Evolutionary conservation across 208 protist species (phyloP).

Genomic region (Trypanosoma avium): DNA sequence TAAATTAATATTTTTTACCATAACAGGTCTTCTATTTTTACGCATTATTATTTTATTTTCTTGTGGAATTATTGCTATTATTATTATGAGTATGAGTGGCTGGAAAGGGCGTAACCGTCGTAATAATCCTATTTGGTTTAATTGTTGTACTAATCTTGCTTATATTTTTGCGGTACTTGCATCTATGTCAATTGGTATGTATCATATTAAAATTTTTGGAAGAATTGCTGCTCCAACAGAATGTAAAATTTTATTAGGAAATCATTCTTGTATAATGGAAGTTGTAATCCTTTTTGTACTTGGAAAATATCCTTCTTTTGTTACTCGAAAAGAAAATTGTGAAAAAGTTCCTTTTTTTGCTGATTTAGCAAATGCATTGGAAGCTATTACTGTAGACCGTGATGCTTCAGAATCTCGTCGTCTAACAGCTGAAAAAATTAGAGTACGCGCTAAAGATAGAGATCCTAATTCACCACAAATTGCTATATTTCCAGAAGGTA

Average conservation of each 20-base stretch:
- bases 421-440: constrained; percentile 54
- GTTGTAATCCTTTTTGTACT: constrained; percentile 63
- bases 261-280: constrained; percentile 84
- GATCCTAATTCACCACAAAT: constrained; percentile 48
- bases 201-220: constrained; percentile 66
- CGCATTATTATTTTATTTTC: constrained; percentile 46
- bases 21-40: constrained; percentile 66
- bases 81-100: constrained; percentile 33
- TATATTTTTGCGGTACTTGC: constrained; percentile 32
- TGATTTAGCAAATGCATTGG: constrained; percentile 38
- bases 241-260: constrained; percentile 74
- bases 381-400: constrained; percentile 82
- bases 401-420: constrained; percentile 48
- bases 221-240: constrained; percentile 39
- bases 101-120: constrained; percentile 35
- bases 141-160: constrained; percentile 36
- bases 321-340: constrained; percentile 74
- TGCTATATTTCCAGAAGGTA: constrained; percentile 91
- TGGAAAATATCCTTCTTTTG: constrained; percentile 71
- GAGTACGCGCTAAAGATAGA: constrained; percentile 44
- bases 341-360: constrained; percentile 57
- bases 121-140: constrained; percentile 50
- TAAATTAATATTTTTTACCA: constrained; percentile 67
- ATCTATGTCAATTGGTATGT: constrained; percentile 50
- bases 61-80: constrained; percentile 31